Evolutionary conservation across 1,284 basidiomycete species (phyloP).

Genomic region (Ganoderma meredithae): DNA sequence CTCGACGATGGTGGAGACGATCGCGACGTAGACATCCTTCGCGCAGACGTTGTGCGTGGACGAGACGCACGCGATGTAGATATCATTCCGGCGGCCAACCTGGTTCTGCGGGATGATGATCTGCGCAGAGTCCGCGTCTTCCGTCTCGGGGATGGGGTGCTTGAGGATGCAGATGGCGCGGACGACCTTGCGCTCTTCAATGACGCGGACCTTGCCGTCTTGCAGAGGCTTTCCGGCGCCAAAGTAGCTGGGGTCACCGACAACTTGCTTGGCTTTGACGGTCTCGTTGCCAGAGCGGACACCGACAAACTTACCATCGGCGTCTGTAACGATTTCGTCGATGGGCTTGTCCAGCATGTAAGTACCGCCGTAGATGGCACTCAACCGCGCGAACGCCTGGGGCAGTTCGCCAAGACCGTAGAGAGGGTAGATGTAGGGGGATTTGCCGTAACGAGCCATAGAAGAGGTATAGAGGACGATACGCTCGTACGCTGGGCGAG

Average conservation of each 20-base stretch:
- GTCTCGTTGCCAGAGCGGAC: slow-evolving; percentile 92
- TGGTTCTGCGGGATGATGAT: slow-evolving; percentile 99
- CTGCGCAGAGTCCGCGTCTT: slow-evolving; percentile 94
- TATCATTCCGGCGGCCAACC: slow-evolving; percentile 94
- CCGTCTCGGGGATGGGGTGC: slow-evolving; percentile 98
- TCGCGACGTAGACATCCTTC: slow-evolving; percentile 94
- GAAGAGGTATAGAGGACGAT: slow-evolving; percentile 98
- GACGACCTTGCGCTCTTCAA: slow-evolving; percentile 95
- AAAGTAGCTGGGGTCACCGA: slow-evolving; percentile 99
- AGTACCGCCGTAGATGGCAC: slow-evolving; percentile 98
- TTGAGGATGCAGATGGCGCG: slow-evolving; percentile 98
- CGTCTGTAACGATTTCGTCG: slow-evolving; percentile 89
- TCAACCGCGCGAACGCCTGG: slow-evolving; percentile 97
- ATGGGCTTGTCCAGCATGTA: slow-evolving; percentile 99
- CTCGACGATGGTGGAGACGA: slow-evolving; percentile 99
- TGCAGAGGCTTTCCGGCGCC: slow-evolving; percentile 70
- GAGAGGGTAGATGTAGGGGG: slow-evolving; percentile 99
- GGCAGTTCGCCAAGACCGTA: slow-evolving; percentile 99
- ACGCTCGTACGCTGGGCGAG: slow-evolving; percentile 91
- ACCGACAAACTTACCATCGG: slow-evolving; percentile 91
- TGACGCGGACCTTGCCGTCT: slow-evolving; percentile 83
- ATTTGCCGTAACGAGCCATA: slow-evolving; percentile 99
- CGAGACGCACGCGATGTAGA: slow-evolving; percentile 98
- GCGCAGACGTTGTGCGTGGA: slow-evolving; percentile 98
- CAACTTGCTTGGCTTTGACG: slow-evolving; percentile 97